Evolutionary conservation across 179 eudicot species (phyloP), one percentile per base, ranked within the genome.

Genomic region (Silene coronaria): DNA sequence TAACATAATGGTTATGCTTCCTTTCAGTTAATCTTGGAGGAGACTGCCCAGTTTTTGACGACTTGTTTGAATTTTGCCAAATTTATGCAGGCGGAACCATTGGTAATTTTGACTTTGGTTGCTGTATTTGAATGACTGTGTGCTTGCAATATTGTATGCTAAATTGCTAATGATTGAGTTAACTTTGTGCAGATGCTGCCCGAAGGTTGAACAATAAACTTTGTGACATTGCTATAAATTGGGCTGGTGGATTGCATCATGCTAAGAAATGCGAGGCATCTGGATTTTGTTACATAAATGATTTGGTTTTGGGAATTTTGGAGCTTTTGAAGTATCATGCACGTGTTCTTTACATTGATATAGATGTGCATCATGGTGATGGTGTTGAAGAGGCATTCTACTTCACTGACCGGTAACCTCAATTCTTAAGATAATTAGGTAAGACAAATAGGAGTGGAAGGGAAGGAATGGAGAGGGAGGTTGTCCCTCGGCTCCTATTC

Each of bases 211-310:
- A 94, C 81, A 88, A 91, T 85, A 82, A 88, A 76, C 88, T 90
- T 26, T 94, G 98, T 84, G 97, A 94, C 83, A 85, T 94, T 84
- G 98, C 98, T 75, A 94, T 92, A 80, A 92, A 92, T 79, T 92
- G 98, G 98, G 97, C 98, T 77, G 97, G 98, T 79, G 98, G 98
- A 74, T 85, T 94, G 83, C 98, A 94, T 86, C 98, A 94, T 82
- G 98, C 98, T 67, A 94, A 94, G 84, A 94, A 92, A 85, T 94
- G 97, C 55, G 92, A 84, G 85, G 97, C 98, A 45, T 94, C 98
- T 76, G 98, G 98, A 70, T 94, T 92, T 80, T 94, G 98, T 84
- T 94, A 94, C 83, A 89, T 94, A 75, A 94, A 94, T 85, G 98
- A 94, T 83, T 82, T 94, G 78, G 98, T 92, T 64, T 80, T 94